These are phyloP conservation scores for Clarireedia monteithiana DNA, from an alignment of 2,329 filamentous ascomycete genomes.

Conservation along the genomic window DNA sequence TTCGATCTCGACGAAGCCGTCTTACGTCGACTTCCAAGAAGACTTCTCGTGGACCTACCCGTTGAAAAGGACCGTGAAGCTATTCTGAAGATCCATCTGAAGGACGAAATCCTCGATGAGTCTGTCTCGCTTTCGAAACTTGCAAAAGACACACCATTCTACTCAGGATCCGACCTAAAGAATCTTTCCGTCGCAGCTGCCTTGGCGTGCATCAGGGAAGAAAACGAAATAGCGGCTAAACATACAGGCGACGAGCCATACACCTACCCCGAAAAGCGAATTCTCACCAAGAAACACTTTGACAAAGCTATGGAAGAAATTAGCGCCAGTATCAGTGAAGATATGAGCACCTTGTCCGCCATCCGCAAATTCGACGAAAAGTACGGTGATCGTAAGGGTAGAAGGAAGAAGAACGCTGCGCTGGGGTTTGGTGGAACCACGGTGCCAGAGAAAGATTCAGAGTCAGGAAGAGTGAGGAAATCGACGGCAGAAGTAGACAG, in stretches of 20 bases:
- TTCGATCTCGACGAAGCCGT: conserved; percentile 91
- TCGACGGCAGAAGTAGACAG: conserved; percentile 7
- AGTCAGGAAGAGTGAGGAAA: conserved; percentile 28
- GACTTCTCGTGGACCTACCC: conserved; percentile 67
- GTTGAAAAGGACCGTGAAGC: conserved; percentile 55
- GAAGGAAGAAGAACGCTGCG: conserved; percentile 47
- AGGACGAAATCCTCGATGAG: conserved; percentile 54
- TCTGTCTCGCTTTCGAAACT: conserved; percentile 55
- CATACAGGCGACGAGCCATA: conserved; percentile 34
- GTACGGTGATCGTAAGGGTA: conserved; percentile 73
- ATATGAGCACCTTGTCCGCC: conserved; percentile 78
- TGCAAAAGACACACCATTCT: conserved; percentile 62
- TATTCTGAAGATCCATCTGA: conserved; percentile 65
- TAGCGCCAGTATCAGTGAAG: conserved; percentile 83
- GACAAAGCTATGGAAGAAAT: conserved; percentile 82
- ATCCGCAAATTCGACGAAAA: conserved; percentile 95
- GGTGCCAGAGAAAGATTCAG: conserved; percentile 24
- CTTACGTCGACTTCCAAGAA: conserved; percentile 64
- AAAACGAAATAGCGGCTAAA: conserved; percentile 40
- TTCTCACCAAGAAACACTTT: conserved; percentile 65
- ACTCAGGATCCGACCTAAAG: conserved; percentile 78
- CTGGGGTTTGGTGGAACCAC: conserved; percentile 49
- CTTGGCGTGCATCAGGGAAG: conserved; percentile 70
- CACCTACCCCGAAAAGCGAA: conserved; percentile 60
- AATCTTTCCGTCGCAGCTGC: conserved; percentile 75